A percentile compares a stretch with the other conserved stretches of the same genome.
phyloP scores from a whole-genome alignment of 2,329 filamentous ascomycete species.

The Keithomyces neogunnii region DNA sequence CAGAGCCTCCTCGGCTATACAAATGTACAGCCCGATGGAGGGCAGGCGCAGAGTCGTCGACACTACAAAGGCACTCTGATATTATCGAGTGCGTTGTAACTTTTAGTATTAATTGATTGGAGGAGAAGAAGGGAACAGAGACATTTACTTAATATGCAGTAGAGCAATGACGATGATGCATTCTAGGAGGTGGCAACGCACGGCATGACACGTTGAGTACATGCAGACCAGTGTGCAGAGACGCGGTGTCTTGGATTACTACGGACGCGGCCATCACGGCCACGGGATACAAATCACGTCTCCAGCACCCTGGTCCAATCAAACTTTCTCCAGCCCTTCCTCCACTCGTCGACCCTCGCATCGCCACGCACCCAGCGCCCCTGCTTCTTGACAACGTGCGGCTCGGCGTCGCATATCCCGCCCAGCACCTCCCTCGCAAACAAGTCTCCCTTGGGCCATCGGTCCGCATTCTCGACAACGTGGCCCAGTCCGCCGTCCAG shows the following conservation, averaged over 20 bases:
- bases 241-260: no score
- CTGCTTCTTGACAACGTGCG: constrained; percentile 81
- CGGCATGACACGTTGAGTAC: no score
- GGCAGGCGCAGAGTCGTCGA: background rate
- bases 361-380: constrained; percentile 72
- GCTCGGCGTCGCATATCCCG: constrained; percentile 79
- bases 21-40: no score
- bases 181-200: no score
- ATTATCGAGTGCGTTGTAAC: background rate
- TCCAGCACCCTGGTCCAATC: constrained; percentile 67
- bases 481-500: constrained; percentile 90
- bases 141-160: no score
- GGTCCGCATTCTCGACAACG: constrained; percentile 74
- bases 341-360: constrained; percentile 66
- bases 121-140: background rate
- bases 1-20: no score
- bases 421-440: constrained; percentile 90
- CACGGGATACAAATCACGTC: constrained; percentile 19
- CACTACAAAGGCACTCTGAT: background rate
- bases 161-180: no score
- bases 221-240: no score
- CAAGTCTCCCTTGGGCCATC: constrained; percentile 85
- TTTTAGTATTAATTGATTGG: background rate
- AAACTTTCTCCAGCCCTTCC: constrained; percentile 82
- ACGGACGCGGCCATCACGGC: no score